phyloP scores from a whole-genome alignment of 192 early-diverging fungal genomes.

The Rhizoclosmatium sp. region DNA sequence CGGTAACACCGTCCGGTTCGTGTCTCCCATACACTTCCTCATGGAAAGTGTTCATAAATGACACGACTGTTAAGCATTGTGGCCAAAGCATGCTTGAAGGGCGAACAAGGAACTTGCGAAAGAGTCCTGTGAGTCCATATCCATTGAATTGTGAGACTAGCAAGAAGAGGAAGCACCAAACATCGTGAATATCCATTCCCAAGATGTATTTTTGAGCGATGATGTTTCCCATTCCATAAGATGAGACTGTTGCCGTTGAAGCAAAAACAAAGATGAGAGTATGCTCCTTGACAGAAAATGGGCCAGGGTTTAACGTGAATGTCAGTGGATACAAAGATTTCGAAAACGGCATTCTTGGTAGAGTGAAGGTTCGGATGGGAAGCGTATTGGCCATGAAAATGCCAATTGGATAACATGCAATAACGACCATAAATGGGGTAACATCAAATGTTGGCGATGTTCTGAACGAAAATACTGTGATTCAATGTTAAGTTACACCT shows the following conservation, averaged over 20 bases:
- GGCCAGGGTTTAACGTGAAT: conserved; percentile 53
- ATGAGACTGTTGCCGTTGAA: conserved; percentile 66
- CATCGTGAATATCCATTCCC: neutral
- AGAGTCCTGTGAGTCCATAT: conserved; percentile 73
- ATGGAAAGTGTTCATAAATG: conserved; percentile 82
- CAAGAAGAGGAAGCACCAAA: conserved; percentile 22
- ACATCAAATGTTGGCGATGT: conserved; percentile 30
- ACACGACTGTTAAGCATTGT: conserved; percentile 73
- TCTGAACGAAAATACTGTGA: conserved; percentile 45
- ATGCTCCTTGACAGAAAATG: conserved; percentile 87
- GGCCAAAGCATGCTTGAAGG: conserved; percentile 91
- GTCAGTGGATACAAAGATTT: neutral
- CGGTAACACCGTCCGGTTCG: neutral
- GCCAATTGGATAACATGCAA: conserved; percentile 79
- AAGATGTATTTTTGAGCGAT: conserved; percentile 30
- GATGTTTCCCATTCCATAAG: conserved; percentile 57
- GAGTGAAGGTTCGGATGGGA: conserved; percentile 49
- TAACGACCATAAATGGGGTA: conserved; percentile 30
- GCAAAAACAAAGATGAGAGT: conserved; percentile 80
- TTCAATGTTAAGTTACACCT: neutral
- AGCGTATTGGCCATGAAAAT: conserved; percentile 66
- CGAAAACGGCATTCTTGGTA: conserved; percentile 34
- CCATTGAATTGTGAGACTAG: conserved; percentile 32
- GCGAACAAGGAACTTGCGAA: conserved; percentile 79
- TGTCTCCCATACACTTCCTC: conserved; percentile 26